Base-by-base conservation (phyloP, 106 monocot genomes). In the Dendrobium officinale region DNA sequence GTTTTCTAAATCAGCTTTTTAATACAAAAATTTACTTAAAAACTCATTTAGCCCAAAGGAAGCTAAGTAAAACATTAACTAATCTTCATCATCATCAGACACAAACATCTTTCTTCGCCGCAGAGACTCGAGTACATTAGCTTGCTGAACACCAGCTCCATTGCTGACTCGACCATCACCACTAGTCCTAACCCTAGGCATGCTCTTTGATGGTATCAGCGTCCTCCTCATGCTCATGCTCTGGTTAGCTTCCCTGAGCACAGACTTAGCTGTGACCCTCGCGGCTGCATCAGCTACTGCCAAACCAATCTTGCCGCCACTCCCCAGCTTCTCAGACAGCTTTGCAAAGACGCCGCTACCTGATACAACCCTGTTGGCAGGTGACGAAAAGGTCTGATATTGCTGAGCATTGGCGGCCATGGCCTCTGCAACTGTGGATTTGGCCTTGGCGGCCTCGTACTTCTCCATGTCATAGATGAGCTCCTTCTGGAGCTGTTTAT, bases 401-500 rank as follows among this genome's bases (percentile, higher is more conserved):
- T 82, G 72, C 19, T 59, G 77, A 33, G 68, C 73, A 24, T 79
- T 47, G n/a, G 81, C 80, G n/a, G 81, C 80, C 19, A 84, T 72
- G 22, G 92, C 83, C 51, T 85, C 85, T 0, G 84, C 77, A 0
- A 80, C 86, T 4, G 78, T 79, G 78, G 82, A 82, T 24, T 74
- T 91, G 37, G 83, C 86, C 74, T 89, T 88, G 16, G 86, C 90
- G 54, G 83, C 81, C 24, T 99, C 98, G 42, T 91, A 83, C 82
- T 92, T 95, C 67, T 93, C 84, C 83, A 99, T 95, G 80, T 99
- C 98, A 73, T 99, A 99, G 47, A 91, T 85, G 29, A 99, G 91
- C 83, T 99, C 98, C 67, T 91, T 92, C 80, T 93, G 98, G 26
- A 99, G 92, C 81, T 99, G 98, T 81, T 90, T 92, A 81, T 99